A percentile compares a stretch with the other conserved stretches of the same genome.
Evolutionary conservation across 2,329 filamentous ascomycete species (phyloP).

Genomic region (Neonectria hederae): DNA sequence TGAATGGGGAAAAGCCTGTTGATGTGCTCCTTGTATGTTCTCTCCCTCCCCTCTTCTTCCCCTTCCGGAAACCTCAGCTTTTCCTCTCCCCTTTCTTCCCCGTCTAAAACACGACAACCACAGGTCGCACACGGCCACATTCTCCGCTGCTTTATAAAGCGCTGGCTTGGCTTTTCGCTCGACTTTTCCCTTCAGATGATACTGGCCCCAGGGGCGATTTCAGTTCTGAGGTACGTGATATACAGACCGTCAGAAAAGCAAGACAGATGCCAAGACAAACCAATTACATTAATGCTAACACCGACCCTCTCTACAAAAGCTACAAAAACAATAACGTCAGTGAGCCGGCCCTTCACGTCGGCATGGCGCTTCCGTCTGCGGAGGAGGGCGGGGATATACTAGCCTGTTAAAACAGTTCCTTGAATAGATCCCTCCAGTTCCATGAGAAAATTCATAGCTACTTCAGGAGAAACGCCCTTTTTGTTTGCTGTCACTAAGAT

Average conservation of each 20-base stretch:
- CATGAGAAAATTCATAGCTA: no score
- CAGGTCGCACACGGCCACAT: conserved; percentile 55
- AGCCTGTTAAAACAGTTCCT: background rate
- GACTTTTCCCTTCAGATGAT: conserved; percentile 54
- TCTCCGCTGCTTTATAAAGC: conserved; percentile 56
- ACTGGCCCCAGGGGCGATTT: conserved; percentile 55
- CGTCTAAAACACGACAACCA: background rate
- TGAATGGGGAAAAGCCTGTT: conserved; percentile 50
- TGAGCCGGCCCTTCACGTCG: conserved; percentile 52
- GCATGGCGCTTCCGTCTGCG: conserved; percentile 48
- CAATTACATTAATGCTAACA: background rate
- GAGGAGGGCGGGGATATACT: background rate
- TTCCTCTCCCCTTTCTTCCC: background rate
- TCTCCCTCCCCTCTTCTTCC: background rate
- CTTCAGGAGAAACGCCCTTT: no score
- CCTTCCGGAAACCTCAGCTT: background rate
- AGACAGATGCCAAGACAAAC: background rate
- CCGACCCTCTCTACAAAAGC: conserved; percentile 43
- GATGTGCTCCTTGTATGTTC: conserved; percentile 47
- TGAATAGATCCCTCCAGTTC: no score
- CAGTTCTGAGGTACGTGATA: conserved; percentile 42
- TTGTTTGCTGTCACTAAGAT: no score
- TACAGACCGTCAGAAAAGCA: background rate
- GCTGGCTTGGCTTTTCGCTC: conserved; percentile 55
- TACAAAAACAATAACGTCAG: conserved; percentile 50